Percentiles rank a stretch among this genome's conserved stretches.
These are phyloP conservation scores for Coemansia sp. DNA, from an alignment of 371 early-diverging fungal species.

Conservation along the genomic window DNA sequence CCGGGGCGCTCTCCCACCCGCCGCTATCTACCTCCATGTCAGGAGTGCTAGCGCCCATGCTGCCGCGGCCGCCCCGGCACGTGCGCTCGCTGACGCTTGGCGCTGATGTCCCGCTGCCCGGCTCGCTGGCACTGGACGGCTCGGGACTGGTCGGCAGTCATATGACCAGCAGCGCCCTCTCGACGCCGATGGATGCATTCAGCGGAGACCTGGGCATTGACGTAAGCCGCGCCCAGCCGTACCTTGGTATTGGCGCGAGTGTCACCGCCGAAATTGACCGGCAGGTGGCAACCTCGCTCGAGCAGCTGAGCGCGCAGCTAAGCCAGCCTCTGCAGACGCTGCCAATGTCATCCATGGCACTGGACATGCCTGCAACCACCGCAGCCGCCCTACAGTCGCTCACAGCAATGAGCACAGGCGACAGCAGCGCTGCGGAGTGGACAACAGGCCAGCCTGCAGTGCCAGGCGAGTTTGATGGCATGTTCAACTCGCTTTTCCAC, in stretches of 20 bases:
- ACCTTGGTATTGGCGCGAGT: conserved; percentile 1
- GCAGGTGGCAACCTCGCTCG: conserved; percentile 14
- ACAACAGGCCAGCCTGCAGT: background rate
- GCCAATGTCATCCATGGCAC: conserved; percentile 7
- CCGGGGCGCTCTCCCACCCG: conserved; percentile 27
- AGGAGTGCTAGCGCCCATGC: background rate
- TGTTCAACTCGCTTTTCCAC: conserved; percentile 21
- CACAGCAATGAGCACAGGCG: background rate
- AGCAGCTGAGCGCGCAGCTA: conserved; percentile 10
- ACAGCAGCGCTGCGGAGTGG: conserved; percentile 6
- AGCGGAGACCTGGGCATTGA: conserved; percentile 1
- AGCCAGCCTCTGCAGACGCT: conserved; percentile 8
- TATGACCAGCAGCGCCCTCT: background rate
- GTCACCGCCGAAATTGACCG: conserved; percentile 5
- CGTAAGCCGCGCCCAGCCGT: conserved; percentile 2
- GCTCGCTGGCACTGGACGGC: conserved; percentile 1
- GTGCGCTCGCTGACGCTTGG: conserved; percentile 17
- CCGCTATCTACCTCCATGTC: background rate
- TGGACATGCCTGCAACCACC: conserved; percentile 4
- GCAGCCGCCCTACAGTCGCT: conserved; percentile 14
- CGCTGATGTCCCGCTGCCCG: background rate
- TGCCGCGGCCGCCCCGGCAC: background rate
- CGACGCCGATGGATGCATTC: conserved; percentile 2
- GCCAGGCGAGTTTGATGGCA: conserved; percentile 1
- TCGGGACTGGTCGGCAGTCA: background rate